Evolutionary conservation across 2,329 filamentous ascomycete species (phyloP).

Genomic region (Fusarium sp.): DNA sequence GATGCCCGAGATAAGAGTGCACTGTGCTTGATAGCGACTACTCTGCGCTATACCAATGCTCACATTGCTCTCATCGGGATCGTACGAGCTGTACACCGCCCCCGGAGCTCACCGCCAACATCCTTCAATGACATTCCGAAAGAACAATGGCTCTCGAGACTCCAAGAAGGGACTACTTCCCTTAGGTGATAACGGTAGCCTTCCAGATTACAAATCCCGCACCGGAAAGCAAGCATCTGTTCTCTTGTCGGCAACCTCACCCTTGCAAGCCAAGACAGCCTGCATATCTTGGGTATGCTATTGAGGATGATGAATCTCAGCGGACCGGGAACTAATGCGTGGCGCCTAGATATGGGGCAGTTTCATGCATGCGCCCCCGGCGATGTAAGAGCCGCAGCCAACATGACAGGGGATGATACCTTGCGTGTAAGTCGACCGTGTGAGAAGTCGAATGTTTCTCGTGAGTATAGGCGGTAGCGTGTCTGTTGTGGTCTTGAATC

Average conservation of each 20-base stretch:
- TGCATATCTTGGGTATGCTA: not conserved
- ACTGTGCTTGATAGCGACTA: not conserved
- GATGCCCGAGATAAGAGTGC: not conserved
- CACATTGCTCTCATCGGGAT: not conserved
- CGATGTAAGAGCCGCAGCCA: not conserved
- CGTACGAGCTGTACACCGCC: not conserved
- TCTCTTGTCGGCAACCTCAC: not conserved
- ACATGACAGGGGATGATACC: not conserved
- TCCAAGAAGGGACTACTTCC: not conserved
- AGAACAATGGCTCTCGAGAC: not conserved
- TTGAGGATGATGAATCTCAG: not conserved
- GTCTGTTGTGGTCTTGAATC: not conserved
- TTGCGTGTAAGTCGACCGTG: not conserved
- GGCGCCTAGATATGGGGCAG: not conserved
- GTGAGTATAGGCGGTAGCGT: not conserved
- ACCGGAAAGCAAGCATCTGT: not conserved
- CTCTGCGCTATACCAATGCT: not conserved
- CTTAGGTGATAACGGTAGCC: not conserved
- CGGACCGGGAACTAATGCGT: not conserved
- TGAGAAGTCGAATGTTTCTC: not conserved
- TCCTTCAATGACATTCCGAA: not conserved
- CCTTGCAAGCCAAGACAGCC: constrained; percentile 12
- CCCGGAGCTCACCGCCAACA: not conserved
- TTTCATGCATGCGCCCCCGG: not conserved
- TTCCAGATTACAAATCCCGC: not conserved